Conservation (phyloP, 2,329 filamentous ascomycete genomes). For the Simplicillium sp. region DNA sequence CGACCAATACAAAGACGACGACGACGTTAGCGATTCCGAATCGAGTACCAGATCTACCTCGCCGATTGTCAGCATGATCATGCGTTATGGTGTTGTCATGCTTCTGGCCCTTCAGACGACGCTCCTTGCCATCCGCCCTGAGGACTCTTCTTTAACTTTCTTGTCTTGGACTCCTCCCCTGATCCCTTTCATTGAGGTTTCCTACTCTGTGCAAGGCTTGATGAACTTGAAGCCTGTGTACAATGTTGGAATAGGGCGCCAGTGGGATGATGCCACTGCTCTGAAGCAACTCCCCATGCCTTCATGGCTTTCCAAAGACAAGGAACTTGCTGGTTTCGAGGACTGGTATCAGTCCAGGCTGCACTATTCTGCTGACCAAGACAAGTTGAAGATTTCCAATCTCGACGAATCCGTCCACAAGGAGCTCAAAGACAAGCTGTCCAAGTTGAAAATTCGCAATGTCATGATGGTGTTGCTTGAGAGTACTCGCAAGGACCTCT, state of each 20-base stretch:
- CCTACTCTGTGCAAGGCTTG: not conserved
- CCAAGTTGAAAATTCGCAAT: slow-evolving; percentile 28
- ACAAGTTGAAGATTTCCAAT: slow-evolving; percentile 31
- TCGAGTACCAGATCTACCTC: not conserved
- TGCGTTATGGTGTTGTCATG: not conserved
- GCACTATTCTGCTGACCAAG: slow-evolving; percentile 24
- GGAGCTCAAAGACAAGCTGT: slow-evolving; percentile 14
- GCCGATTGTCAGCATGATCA: not conserved
- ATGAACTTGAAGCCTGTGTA: not conserved
- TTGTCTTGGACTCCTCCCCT: not conserved
- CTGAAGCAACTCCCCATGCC: not conserved
- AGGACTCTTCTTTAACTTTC: not conserved
- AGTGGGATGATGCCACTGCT: not conserved
- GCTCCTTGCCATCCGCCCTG: not conserved
- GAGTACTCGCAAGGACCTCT: slow-evolving; percentile 34
- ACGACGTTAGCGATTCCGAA: not conserved
- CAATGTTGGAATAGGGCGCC: not conserved
- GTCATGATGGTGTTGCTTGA: slow-evolving; percentile 32
- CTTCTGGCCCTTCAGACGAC: not conserved
- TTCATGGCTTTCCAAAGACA: slow-evolving; percentile 17
- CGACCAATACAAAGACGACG: not conserved
- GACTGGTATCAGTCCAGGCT: slow-evolving; percentile 17
- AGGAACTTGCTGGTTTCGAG: slow-evolving; percentile 9
- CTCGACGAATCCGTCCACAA: slow-evolving; percentile 20
- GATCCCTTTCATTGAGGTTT: not conserved